Base-by-base conservation (phyloP, 1,284 basidiomycete species). In the Naganishia albida region DNA sequence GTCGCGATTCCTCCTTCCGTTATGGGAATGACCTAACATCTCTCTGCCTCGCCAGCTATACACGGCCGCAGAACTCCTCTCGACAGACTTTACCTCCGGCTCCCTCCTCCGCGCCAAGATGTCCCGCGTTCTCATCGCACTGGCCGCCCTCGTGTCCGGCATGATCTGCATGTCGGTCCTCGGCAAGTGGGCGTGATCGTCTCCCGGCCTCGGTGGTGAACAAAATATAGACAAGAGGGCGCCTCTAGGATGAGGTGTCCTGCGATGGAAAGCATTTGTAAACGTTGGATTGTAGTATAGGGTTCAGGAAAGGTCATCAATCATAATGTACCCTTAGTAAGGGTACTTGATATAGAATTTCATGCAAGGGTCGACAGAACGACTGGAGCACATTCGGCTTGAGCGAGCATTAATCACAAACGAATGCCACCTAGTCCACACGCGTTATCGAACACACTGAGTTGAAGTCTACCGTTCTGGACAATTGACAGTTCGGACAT, bases 91-190 rank as follows among this genome's bases (percentile, higher is more conserved):
- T 54, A 66, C 69, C 16, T 66, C 70, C 44, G 71, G 75, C 3
- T 70, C 70, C 0, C 64, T 73, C 13, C 65, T 67, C n/a, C 42
- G 56, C 13, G 70, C 72, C 4, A 50, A 52, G 28, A 44, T 62
- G 26, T 52, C 46, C 30, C 69, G 70, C 51, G 67, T 75, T 28
- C 23, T 70, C 15, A 63, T 65, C 3, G 74, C 74, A 1, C 12
- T 74, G 6, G 63, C 39, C 3, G 68, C 74, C 7, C 30, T 76
- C 52, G 30, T 73, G 0, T 63, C 69, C 8, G 76, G 76, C 13
- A 60, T 76, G 63, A 67, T 74, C 48, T 71, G 69, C 28, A 76
- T 78, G 78, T 73, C 73, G 39, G 73, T 79, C 2, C 71, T 79
- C 1, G 78, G 76, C 10, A 78, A 77, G 65, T 79, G 78, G 77